Conservation (phyloP, 495 filamentous ascomycete genomes). For the Echria macrotheca region DNA sequence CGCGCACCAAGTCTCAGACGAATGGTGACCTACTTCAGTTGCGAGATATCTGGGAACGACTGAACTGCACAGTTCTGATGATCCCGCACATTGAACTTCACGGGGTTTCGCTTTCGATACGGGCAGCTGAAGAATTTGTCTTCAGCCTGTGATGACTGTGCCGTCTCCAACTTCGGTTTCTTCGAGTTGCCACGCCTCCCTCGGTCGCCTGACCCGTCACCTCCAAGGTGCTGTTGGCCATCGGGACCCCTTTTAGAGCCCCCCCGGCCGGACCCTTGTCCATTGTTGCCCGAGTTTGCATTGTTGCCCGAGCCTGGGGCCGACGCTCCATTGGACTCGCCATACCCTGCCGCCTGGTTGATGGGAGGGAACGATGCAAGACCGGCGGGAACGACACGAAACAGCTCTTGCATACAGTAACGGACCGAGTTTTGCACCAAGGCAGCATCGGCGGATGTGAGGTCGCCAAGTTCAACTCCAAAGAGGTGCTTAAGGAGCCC, state of each 20-base stretch:
- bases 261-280: conserved; percentile 6
- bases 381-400: conserved; percentile 15
- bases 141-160: too few species aligned
- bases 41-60: conserved; percentile 21
- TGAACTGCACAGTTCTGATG: conserved; percentile 25
- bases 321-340: too few species aligned
- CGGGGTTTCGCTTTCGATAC: conserved; percentile 36
- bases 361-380: neutral
- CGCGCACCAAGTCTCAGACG: neutral
- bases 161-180: conserved; percentile 5
- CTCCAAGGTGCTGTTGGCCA: neutral
- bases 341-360: too few species aligned
- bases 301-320: too few species aligned
- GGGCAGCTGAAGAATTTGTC: conserved; percentile 26
- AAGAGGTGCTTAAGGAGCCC: conserved; percentile 20
- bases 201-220: neutral
- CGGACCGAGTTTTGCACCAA: conserved; percentile 18
- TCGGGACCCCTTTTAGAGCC: neutral
- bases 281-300: too few species aligned
- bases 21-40: conserved; percentile 25
- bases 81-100: conserved; percentile 32
- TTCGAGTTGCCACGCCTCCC: too few species aligned
- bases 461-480: conserved; percentile 22
- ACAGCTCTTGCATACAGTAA: conserved; percentile 25
- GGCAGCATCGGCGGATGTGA: conserved; percentile 11